phyloP scores from a whole-genome alignment of 2,329 filamentous ascomycete genomes.

The Talaromyces sp. region DNA sequence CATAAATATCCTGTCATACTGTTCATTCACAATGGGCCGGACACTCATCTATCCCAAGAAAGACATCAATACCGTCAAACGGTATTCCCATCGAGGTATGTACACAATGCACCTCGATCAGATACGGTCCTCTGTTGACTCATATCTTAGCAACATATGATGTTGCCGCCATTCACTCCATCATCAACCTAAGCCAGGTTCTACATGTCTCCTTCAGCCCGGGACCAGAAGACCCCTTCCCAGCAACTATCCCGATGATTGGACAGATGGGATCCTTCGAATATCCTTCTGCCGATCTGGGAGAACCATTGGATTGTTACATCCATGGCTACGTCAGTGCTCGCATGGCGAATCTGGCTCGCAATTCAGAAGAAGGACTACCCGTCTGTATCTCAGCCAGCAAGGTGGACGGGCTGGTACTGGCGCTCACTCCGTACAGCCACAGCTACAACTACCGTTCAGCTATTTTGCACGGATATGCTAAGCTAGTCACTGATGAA shows the following conservation, averaged over 20 bases:
- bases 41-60: constrained; percentile 57
- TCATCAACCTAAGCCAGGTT: constrained; percentile 69
- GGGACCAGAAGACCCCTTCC: constrained; percentile 60
- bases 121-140: neutral
- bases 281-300: constrained; percentile 53
- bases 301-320: constrained; percentile 68
- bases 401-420: constrained; percentile 72
- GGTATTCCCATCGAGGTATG: constrained; percentile 60
- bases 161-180: constrained; percentile 64
- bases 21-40: constrained; percentile 33
- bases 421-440: constrained; percentile 71
- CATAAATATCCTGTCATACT: neutral
- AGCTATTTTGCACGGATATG: constrained; percentile 71
- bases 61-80: constrained; percentile 60
- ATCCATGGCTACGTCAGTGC: constrained; percentile 80
- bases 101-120: neutral
- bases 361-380: constrained; percentile 49
- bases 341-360: constrained; percentile 65
- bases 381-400: constrained; percentile 69
- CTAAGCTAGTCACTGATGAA: constrained; percentile 58
- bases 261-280: constrained; percentile 72
- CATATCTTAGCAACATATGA: constrained; percentile 61
- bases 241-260: constrained; percentile 77
- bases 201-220: constrained; percentile 75
- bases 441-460: constrained; percentile 87